These are phyloP conservation scores for Fusarium continuum DNA, from an alignment of 2,329 filamentous ascomycete genomes.

Conservation along the genomic window DNA sequence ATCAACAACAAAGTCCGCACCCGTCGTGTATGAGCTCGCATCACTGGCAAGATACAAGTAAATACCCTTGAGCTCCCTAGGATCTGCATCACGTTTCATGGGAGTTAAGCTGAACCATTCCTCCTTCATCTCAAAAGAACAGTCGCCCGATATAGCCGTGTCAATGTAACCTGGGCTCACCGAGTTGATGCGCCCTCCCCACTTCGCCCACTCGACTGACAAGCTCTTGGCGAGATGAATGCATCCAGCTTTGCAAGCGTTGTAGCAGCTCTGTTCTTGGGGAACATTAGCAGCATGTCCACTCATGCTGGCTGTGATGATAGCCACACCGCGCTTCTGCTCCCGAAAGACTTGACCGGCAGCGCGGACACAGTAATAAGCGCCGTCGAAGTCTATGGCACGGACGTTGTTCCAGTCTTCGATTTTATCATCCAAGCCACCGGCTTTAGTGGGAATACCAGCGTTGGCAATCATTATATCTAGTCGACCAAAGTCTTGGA, in stretches of 20 bases:
- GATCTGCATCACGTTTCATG: constrained; percentile 43
- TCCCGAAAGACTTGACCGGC: constrained; percentile 48
- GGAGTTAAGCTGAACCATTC: constrained; percentile 48
- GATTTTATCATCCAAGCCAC: constrained; percentile 40
- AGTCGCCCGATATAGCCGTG: constrained; percentile 48
- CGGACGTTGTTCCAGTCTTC: constrained; percentile 42
- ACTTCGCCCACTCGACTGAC: constrained; percentile 56
- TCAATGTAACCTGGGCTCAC: constrained; percentile 52
- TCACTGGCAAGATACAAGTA: constrained; percentile 44
- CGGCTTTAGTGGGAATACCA: constrained; percentile 12
- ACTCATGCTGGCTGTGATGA: constrained; percentile 49
- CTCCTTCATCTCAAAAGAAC: constrained; percentile 48
- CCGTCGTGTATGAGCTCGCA: constrained; percentile 27
- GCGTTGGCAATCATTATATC: neutral
- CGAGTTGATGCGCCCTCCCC: constrained; percentile 53
- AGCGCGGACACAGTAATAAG: constrained; percentile 48
- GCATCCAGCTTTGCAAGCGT: constrained; percentile 55
- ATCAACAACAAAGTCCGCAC: constrained; percentile 12
- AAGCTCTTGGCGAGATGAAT: constrained; percentile 54
- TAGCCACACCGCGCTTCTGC: constrained; percentile 48
- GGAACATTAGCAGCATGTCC: constrained; percentile 50
- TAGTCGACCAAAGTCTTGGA: neutral
- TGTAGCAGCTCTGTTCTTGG: constrained; percentile 55
- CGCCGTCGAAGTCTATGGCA: constrained; percentile 43
- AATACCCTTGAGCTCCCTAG: constrained; percentile 45